A percentile compares a stretch with the other conserved stretches of the same genome.
Conservation (phyloP, 2,329 filamentous ascomycete genomes). For the Dryadomyces sulphureus region DNA sequence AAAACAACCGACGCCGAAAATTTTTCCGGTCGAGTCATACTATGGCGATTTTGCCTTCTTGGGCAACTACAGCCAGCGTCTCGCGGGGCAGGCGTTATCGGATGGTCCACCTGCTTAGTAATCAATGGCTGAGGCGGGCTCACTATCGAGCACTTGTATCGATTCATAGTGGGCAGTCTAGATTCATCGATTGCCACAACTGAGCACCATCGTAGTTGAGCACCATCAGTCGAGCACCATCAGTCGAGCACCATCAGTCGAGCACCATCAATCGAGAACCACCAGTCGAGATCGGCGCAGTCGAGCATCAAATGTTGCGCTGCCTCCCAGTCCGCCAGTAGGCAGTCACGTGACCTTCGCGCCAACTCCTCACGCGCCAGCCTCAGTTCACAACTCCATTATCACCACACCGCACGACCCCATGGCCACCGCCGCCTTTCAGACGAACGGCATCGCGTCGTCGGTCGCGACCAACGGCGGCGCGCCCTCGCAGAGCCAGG, state of each 20-base stretch:
- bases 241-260: too few species aligned
- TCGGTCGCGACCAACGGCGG: conserved; percentile 5
- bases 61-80: neutral
- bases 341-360: too few species aligned
- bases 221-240: too few species aligned
- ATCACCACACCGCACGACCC: conserved; percentile 1
- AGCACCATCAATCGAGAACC: too few species aligned
- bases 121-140: too few species aligned
- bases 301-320: too few species aligned
- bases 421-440: conserved; percentile 19
- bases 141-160: too few species aligned
- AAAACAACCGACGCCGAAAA: neutral
- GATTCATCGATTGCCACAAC: too few species aligned
- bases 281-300: too few species aligned
- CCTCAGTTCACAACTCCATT: neutral
- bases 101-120: neutral
- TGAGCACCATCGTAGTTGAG: too few species aligned
- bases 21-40: conserved; percentile 2
- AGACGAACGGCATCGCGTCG: conserved; percentile 39
- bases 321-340: too few species aligned
- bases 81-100: conserved; percentile 2
- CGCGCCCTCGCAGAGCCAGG: conserved; percentile 11
- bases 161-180: too few species aligned
- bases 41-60: neutral
- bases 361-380: neutral